A percentile compares a stretch with the other conserved stretches of the same genome.
Conservation (phyloP, 345 rosid species). For the Arabidopsis suecica region DNA sequence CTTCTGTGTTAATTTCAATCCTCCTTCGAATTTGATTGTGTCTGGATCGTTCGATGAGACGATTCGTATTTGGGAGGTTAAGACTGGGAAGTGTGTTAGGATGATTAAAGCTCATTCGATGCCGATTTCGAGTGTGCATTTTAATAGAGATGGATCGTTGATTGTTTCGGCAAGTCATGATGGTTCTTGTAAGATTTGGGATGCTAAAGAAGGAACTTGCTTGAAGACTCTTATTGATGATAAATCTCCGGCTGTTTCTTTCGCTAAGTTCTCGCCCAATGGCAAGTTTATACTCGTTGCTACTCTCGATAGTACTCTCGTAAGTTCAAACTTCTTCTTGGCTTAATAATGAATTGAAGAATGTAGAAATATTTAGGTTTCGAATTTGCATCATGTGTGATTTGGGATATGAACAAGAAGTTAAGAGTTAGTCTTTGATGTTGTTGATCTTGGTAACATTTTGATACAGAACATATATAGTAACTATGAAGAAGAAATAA, state of each 20-base stretch:
- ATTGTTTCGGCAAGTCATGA: slow-evolving; percentile 92
- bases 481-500: background rate
- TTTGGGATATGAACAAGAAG: background rate
- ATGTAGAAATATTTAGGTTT: slow-evolving; percentile 4
- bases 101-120: slow-evolving; percentile 73
- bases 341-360: background rate
- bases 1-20: slow-evolving; percentile 93
- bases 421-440: slow-evolving; percentile 4
- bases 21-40: slow-evolving; percentile 78
- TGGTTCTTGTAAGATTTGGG: slow-evolving; percentile 96
- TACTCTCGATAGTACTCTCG: slow-evolving; percentile 86
- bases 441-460: slow-evolving; percentile 2
- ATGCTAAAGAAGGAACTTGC: slow-evolving; percentile 71
- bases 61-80: slow-evolving; percentile 91
- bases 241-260: slow-evolving; percentile 75
- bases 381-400: background rate
- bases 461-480: background rate
- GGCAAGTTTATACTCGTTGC: slow-evolving; percentile 91
- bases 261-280: slow-evolving; percentile 91
- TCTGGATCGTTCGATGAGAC: slow-evolving; percentile 93
- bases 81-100: slow-evolving; percentile 73
- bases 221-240: slow-evolving; percentile 85
- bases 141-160: slow-evolving; percentile 90
- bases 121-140: slow-evolving; percentile 86
- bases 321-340: slow-evolving; percentile 44